Percentiles rank a stretch among this genome's conserved stretches.
These are phyloP conservation scores for Candida smagusa DNA, from an alignment of 1,139 yeast genomes.

Conservation along the genomic window DNA sequence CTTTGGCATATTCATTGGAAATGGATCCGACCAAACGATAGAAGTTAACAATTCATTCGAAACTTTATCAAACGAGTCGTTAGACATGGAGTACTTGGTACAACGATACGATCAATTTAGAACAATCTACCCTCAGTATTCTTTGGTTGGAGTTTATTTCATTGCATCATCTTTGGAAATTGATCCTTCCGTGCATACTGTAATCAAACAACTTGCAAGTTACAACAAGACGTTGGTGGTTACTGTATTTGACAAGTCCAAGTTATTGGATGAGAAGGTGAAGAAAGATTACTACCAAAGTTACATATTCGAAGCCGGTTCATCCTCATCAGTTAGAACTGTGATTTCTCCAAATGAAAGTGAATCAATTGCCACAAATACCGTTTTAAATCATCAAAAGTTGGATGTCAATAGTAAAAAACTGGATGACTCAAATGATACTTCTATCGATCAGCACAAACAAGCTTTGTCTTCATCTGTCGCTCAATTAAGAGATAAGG, in stretches of 20 bases:
- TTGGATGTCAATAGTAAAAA: slow-evolving; percentile 12
- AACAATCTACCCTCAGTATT: slow-evolving; percentile 25
- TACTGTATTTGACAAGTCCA: slow-evolving; percentile 8
- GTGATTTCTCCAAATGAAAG: slow-evolving; percentile 19
- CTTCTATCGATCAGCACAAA: slow-evolving; percentile 11
- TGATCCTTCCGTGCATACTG: slow-evolving; percentile 8
- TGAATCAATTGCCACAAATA: slow-evolving; percentile 26
- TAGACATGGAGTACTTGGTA: slow-evolving; percentile 24
- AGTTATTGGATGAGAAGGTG: slow-evolving; percentile 4
- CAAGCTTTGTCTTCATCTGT: slow-evolving; percentile 17
- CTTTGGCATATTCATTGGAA: slow-evolving; percentile 31
- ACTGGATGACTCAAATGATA: slow-evolving; percentile 7
- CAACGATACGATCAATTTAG: slow-evolving; percentile 26
- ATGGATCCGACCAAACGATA: slow-evolving; percentile 7
- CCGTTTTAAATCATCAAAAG: slow-evolving; percentile 23
- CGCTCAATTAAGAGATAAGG: slow-evolving; percentile 21
- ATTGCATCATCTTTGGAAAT: slow-evolving; percentile 9
- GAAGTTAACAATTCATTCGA: slow-evolving; percentile 24
- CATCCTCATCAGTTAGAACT: slow-evolving; percentile 9
- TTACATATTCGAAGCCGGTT: slow-evolving; percentile 1
- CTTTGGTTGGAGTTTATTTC: slow-evolving; percentile 30
- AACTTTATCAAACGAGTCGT: slow-evolving; percentile 10
- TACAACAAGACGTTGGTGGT: slow-evolving; percentile 5
- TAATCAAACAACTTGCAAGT: slow-evolving; percentile 7
- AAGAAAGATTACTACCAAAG: slow-evolving; percentile 5